Evolutionary conservation across 164 flowering plant species (phyloP), one percentile per base, ranked within the genome.

Genomic region (Saururus chinensis): DNA sequence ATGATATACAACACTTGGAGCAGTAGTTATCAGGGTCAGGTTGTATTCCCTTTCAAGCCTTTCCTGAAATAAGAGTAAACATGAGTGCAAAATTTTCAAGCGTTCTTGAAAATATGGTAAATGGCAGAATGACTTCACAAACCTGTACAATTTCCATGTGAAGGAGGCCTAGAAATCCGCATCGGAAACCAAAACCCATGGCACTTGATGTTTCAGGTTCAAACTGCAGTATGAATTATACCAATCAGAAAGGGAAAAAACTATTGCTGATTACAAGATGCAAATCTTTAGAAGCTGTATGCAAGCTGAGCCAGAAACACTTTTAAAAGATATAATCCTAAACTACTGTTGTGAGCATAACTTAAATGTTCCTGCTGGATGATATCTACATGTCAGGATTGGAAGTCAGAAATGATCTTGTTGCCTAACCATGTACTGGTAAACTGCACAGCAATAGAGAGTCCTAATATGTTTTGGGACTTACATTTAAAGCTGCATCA

Each of bases 111-210:
- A 17, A 20, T 19, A 35, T 42, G 26, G 56, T 51, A 63, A 9
- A 53, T 55, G 20, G 9, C 13, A 55, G 35, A 55, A 55, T 23
- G 21, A 13, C 30, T 53, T 57, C 20, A 42, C 59, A n/a, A 10
- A 90, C 98, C 95, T 93, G 99, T 64, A 93, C 92, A 71, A 93
- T 93, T 81, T 93, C 99, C 97, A 93, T 86, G 63, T 93, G 99
- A 41, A 93, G 95, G 68, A 93, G 96, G 64, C 99, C 99, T 77
- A 93, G 70, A 68, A 88, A 93, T 59, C 99, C 99, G 79, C 99
- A 93, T 75, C 99, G 75, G 76, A 93, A 93, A 63, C 99, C 99
- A 82, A 90, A 93, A 63, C 99, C 99, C 99, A 93, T 93, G 21
- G 99, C 97, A 74, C 83, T 90, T 37, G 99, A 93, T 51, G 88